Evolutionary conservation across 2,329 filamentous ascomycete species (phyloP).

Genomic region (Colletotrichum theobromicola): DNA sequence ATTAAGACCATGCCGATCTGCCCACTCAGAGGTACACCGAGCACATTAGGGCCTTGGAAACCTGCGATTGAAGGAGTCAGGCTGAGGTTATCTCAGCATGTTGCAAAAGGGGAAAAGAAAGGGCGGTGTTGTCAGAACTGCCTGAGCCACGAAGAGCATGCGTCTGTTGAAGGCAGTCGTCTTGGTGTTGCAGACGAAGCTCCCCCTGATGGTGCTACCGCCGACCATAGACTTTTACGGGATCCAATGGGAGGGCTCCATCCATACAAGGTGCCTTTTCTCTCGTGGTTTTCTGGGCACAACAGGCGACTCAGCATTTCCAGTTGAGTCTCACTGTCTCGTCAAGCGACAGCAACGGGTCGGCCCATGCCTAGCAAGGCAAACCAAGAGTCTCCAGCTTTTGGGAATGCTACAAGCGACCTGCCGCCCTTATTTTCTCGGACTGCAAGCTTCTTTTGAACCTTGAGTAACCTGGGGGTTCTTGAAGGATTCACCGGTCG

Average conservation of each 20-base stretch:
- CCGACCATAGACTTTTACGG: neutral
- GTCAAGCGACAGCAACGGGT: conserved; percentile 3
- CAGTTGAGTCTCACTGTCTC: neutral
- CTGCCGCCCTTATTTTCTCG: neutral
- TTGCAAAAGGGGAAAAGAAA: neutral
- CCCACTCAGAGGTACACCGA: conserved; percentile 8
- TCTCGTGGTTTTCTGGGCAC: neutral
- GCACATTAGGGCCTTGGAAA: conserved; percentile 5
- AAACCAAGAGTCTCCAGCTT: neutral
- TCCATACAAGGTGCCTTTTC: neutral
- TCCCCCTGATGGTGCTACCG: conserved; percentile 7
- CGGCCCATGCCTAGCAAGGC: neutral
- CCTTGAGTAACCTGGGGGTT: neutral
- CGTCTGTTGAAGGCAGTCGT: neutral
- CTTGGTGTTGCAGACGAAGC: neutral
- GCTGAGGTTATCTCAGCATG: neutral
- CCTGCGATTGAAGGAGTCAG: neutral
- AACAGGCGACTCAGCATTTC: neutral
- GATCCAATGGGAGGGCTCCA: neutral
- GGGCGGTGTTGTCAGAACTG: neutral
- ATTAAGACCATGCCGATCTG: conserved; percentile 6
- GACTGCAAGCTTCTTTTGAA: neutral
- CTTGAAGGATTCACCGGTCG: neutral
- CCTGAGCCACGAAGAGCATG: neutral
- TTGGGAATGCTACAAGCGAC: neutral